phyloP scores from a whole-genome alignment of 306 rosid genomes.

The Carpinus viminea region DNA sequence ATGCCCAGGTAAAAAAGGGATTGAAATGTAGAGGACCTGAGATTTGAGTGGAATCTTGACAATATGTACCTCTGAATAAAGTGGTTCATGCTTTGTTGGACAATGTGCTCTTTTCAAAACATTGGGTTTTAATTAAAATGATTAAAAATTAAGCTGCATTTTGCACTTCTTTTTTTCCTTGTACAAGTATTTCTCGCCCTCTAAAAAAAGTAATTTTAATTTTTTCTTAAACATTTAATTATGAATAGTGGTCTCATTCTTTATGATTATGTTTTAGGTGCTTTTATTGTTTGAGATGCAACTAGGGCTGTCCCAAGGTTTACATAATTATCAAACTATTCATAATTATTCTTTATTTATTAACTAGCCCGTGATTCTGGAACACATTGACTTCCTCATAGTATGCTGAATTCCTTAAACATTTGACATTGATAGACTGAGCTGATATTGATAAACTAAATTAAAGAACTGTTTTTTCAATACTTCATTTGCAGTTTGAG shows the following conservation, averaged over 20 bases:
- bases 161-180: not conserved
- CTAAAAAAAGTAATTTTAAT: not conserved
- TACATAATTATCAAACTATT: not conserved
- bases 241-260: not conserved
- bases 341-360: conserved; percentile 1
- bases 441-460: conserved; percentile 23
- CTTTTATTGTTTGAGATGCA: not conserved
- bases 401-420: conserved; percentile 15
- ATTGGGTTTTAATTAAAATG: not conserved
- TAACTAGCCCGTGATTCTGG: conserved; percentile 6
- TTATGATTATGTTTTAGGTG: not conserved
- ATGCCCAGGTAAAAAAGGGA: too few species aligned
- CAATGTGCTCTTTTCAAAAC: not conserved
- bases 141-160: not conserved
- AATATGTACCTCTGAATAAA: not conserved
- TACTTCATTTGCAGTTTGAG: conserved; percentile 59
- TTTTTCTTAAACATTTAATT: not conserved
- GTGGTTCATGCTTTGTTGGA: not conserved
- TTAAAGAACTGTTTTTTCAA: conserved; percentile 20
- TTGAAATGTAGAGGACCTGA: not conserved
- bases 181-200: not conserved
- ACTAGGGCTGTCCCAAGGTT: conserved; percentile 23
- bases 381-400: not conserved
- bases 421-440: not conserved
- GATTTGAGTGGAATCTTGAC: not conserved